Evolutionary conservation across 441 rosid genomes (phyloP), one percentile per base, ranked within the genome.

Genomic region (Syzygium syzygioides): DNA sequence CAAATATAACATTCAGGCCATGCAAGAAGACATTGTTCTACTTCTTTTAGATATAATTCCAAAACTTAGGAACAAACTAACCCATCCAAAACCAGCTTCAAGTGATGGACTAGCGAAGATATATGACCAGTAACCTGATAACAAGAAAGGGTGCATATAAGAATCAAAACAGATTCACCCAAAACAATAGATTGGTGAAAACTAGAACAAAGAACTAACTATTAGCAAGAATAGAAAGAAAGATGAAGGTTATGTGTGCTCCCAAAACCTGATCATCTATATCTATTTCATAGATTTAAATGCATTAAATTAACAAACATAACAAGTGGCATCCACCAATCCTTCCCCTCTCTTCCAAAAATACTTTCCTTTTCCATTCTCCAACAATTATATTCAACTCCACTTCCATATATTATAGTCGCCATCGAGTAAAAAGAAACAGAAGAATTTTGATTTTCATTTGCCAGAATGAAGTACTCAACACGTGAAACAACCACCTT

Each of bases 21-120:
- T 37, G 83, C 83, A 71, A 71, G 52, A 71, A 37, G 50, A 71
- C 52, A 19, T 20, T 11, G 9, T 71, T 37, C 83, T 76, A 76
- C 83, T 37, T 23, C 52, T 76, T 76, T 37, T 71, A 37, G 17
- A 37, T 41, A 76, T 76, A 76, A 11, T 23, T 37, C 9, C 83
- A 76, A 76, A 76, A 41, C 52, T 20, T 37, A 90, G 87, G 89
- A 48, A 53, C 88, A 89, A 87, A 92, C 99, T 91, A 93, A 98
- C 99, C 99, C 99, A 94, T 97, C 99, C 95, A 98, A 93, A 55
- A 98, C 99, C 88, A 98, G 94, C 94, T 97, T 98, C 95, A 98
- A 92, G 93, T 97, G 99, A 94, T 98, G 99, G 93, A 96, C 99
- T 86, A 98, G 99, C 88, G 98, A 91, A 86, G 99, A 97, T 87